Conservation (phyloP, 306 rosid genomes). For the Ormosia semicastrata region DNA sequence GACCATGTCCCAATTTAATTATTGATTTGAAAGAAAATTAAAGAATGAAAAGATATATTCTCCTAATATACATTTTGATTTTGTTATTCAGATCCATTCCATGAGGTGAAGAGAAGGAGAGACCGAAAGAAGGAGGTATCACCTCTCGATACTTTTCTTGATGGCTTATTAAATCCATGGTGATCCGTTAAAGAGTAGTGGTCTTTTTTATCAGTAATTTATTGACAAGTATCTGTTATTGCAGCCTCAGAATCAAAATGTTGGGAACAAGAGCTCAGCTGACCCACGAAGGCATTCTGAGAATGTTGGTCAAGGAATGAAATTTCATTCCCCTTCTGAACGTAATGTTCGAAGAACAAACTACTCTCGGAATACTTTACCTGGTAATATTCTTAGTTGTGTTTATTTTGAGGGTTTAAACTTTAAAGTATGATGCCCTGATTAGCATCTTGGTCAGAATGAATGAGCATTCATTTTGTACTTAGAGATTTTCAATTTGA, state of each 20-base stretch:
- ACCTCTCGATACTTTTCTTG: not conserved
- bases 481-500: not conserved
- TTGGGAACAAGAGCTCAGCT: slow-evolving; percentile 42
- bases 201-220: not conserved
- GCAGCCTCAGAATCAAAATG: slow-evolving; percentile 64
- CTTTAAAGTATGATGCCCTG: not conserved
- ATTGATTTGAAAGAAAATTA: slow-evolving; percentile 1
- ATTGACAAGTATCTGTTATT: slow-evolving; percentile 16
- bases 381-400: slow-evolving; percentile 50
- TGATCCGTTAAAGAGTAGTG: not conserved
- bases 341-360: slow-evolving; percentile 62
- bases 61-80: slow-evolving; percentile 20
- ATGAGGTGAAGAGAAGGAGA: slow-evolving; percentile 92
- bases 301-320: slow-evolving; percentile 56
- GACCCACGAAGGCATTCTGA: slow-evolving; percentile 55
- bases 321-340: slow-evolving; percentile 49
- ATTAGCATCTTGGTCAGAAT: not conserved
- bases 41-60: not conserved
- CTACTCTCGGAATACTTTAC: slow-evolving; percentile 53
- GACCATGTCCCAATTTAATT: not conserved
- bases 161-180: not conserved
- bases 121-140: slow-evolving; percentile 89
- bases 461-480: not conserved
- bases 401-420: not conserved
- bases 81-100: slow-evolving; percentile 72